Base-by-base conservation (phyloP, 352 stramenopile species). In the Globisporangium takayamanum region DNA sequence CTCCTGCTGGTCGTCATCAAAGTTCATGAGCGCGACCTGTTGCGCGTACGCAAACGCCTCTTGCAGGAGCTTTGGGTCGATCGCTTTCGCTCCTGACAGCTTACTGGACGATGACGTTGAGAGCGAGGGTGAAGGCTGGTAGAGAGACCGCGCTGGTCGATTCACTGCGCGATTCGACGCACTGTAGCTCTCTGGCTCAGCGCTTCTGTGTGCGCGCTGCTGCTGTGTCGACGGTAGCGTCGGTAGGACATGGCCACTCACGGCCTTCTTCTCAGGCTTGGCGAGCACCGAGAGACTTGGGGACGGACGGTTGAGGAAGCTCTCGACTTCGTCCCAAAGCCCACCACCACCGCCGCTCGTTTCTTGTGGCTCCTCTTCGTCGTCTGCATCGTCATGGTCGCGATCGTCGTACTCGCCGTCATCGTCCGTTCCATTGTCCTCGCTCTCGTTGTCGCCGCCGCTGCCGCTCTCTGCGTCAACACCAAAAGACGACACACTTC, bases 41-140 rank as follows among this genome's bases (percentile, higher is more conserved):
- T 87, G 67, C 5, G 82, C 82, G 55, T 89, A 92, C 0, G 77
- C 80, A 30, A 92, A 92, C 0, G 83, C 83, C 41, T 92, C 67
- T 59, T 90, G 76, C n/a, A 92, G 62, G 30, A 90, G 60, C 25
- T 77, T 73, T 7, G 82, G 67, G 45, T 90, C 78, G 45, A 92
- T 83, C 0, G 50, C 30, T 50, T 84, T 86, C 3, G 56, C 52
- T 30, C 39, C 30, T 0, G 51, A 50, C 49, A 59, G 5, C 30
- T 68, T 63, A n/a, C 49, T 63, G 42, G 51, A 25, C 2, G 33
- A 39, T 12, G 33, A 39, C 10, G 30, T 10, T 8, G 30, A 10
- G 30, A 36, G 16, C 11, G 44, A 26, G 7, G 44, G 10, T 46
- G 14, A 36, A 3, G 60, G 30, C 37, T 58, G 50, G 26, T 53